Conservation (phyloP, 176 grass and related monocot species). For the Oryza longistaminata region DNA sequence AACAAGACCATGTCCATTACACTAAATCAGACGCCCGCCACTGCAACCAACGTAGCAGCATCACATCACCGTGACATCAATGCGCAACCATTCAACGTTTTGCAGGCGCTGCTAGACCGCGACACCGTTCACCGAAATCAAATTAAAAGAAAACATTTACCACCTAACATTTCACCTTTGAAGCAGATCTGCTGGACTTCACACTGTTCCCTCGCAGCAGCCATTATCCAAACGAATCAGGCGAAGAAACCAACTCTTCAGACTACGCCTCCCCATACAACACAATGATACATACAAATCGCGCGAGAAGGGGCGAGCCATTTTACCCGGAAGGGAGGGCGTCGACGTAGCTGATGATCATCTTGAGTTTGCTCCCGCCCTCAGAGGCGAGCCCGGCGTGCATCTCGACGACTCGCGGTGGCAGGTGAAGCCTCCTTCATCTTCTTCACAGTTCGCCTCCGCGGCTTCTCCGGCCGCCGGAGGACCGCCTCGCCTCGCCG, state of each 20-base stretch:
- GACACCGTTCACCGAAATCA: too few species aligned
- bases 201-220: neutral
- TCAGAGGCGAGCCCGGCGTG: conserved; percentile 66
- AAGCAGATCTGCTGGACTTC: neutral
- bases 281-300: too few species aligned
- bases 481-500: too few species aligned
- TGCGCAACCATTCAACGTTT: neutral
- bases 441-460: too few species aligned
- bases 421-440: too few species aligned
- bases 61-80: neutral
- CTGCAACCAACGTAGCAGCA: neutral
- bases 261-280: conserved; percentile 34
- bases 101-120: neutral
- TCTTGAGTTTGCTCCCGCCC: conserved; percentile 65
- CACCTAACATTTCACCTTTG: neutral
- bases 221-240: too few species aligned
- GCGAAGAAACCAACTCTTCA: neutral
- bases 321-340: conserved; percentile 73
- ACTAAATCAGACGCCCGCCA: neutral
- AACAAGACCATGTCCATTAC: neutral
- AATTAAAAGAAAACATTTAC: too few species aligned
- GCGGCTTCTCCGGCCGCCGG: too few species aligned
- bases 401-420: too few species aligned
- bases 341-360: conserved; percentile 88
- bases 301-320: neutral